Evolutionary conservation across 148 eudicot genomes (phyloP).

Genomic region (Beta vulgaris): DNA sequence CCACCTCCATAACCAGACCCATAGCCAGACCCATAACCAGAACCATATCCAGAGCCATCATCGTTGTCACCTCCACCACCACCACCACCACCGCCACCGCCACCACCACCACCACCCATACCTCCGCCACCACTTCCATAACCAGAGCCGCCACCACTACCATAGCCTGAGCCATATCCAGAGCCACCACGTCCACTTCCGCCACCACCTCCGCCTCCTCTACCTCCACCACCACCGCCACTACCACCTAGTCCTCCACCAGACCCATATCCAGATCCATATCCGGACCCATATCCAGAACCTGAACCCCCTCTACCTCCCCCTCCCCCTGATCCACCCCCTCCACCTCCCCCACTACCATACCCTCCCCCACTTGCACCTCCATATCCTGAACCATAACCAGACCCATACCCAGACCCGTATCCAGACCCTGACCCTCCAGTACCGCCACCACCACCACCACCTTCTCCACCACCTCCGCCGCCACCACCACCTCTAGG

Average conservation of each 20-base stretch:
- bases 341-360: conserved; percentile 29
- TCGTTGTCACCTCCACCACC: conserved; percentile 25
- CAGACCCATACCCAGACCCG: conserved; percentile 26
- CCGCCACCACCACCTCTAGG: conserved; percentile 31
- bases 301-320: conserved; percentile 35
- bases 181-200: conserved; percentile 23
- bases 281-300: conserved; percentile 31
- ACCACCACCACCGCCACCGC: conserved; percentile 28
- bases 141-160: conserved; percentile 32
- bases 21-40: conserved; percentile 27
- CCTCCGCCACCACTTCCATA: conserved; percentile 29
- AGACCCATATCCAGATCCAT: conserved; percentile 36
- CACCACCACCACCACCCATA: conserved; percentile 26
- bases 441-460: conserved; percentile 22
- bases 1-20: conserved; percentile 30
- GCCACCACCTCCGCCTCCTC: conserved; percentile 34
- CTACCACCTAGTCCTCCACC: conserved; percentile 38
- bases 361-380: conserved; percentile 32
- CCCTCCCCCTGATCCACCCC: conserved; percentile 28
- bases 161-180: conserved; percentile 36
- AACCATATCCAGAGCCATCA: conserved; percentile 32
- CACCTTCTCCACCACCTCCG: conserved; percentile 13
- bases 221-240: conserved; percentile 37
- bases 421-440: conserved; percentile 29
- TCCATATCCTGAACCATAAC: conserved; percentile 33